Conservation (phyloP, 306 rosid genomes). For the Cucurbita pepo region DNA sequence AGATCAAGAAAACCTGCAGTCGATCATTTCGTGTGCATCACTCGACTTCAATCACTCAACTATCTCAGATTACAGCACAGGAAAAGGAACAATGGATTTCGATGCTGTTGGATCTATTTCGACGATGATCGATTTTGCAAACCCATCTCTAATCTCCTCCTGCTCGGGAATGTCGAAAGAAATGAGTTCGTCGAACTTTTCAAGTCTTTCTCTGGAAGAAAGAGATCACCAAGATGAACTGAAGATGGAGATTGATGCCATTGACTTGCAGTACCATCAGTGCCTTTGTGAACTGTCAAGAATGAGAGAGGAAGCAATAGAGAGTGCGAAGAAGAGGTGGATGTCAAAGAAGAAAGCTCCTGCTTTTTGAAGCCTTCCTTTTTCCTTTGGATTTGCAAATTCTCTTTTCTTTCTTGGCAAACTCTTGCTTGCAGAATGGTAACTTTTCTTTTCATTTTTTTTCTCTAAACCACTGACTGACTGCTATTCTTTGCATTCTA, state of each 20-base stretch:
- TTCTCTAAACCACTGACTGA: background rate
- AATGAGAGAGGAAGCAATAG: constrained; percentile 59
- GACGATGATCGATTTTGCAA: constrained; percentile 14
- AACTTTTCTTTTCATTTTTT: background rate
- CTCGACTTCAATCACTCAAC: constrained; percentile 18
- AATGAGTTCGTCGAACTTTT: constrained; percentile 24
- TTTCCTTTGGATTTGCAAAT: background rate
- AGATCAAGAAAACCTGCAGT: constrained; percentile 32
- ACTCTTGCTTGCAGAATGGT: background rate
- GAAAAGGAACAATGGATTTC: background rate
- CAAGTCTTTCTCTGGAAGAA: constrained; percentile 22
- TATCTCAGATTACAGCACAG: constrained; percentile 10
- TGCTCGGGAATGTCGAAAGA: constrained; percentile 11
- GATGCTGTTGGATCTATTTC: constrained; percentile 6
- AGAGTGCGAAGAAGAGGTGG: constrained; percentile 50
- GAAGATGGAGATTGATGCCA: constrained; percentile 53
- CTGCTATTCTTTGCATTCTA: background rate
- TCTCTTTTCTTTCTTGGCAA: background rate
- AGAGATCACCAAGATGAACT: constrained; percentile 21
- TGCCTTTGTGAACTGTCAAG: constrained; percentile 35
- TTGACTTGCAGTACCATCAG: constrained; percentile 36
- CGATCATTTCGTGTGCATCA: constrained; percentile 36
- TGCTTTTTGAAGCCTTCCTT: constrained; percentile 3
- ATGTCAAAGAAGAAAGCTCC: constrained; percentile 32
- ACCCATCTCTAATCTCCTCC: constrained; percentile 21